These are phyloP conservation scores for Botryotinia narcissicola DNA, from an alignment of 2,329 filamentous ascomycete genomes.

Conservation along the genomic window DNA sequence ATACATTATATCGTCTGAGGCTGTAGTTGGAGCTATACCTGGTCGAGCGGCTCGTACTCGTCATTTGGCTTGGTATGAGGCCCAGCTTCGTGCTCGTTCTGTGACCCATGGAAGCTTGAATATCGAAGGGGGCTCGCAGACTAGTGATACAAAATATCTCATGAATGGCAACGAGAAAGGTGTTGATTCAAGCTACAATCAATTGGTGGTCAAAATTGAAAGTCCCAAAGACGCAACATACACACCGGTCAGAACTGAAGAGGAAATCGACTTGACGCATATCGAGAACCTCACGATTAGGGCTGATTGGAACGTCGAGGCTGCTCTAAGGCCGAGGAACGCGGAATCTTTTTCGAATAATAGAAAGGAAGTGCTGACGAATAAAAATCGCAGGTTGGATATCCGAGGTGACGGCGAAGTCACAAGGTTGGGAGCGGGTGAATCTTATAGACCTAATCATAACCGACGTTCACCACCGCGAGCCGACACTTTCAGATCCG, in stretches of 20 bases:
- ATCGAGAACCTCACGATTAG: not conserved
- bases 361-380: slow-evolving; percentile 21
- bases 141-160: too few species aligned
- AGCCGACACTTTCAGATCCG: slow-evolving; percentile 32
- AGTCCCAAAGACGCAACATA: not conserved
- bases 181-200: not conserved
- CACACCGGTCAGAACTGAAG: not conserved
- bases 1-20: not conserved
- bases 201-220: not conserved
- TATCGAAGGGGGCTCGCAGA: not conserved
- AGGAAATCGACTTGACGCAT: not conserved
- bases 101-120: not conserved
- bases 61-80: not conserved
- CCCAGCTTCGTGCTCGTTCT: not conserved
- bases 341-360: not conserved
- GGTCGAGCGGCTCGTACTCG: not conserved
- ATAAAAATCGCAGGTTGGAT: slow-evolving; percentile 18
- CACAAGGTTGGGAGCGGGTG: slow-evolving; percentile 37
- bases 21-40: not conserved
- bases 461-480: slow-evolving; percentile 35
- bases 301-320: not conserved
- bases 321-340: not conserved
- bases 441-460: slow-evolving; percentile 37
- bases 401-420: slow-evolving; percentile 38
- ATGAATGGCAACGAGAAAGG: not conserved